A percentile compares a stretch with the other conserved stretches of the same genome.
phyloP scores from a whole-genome alignment of 805 yeast genomes.

The Suhomyces faveliae region DNA sequence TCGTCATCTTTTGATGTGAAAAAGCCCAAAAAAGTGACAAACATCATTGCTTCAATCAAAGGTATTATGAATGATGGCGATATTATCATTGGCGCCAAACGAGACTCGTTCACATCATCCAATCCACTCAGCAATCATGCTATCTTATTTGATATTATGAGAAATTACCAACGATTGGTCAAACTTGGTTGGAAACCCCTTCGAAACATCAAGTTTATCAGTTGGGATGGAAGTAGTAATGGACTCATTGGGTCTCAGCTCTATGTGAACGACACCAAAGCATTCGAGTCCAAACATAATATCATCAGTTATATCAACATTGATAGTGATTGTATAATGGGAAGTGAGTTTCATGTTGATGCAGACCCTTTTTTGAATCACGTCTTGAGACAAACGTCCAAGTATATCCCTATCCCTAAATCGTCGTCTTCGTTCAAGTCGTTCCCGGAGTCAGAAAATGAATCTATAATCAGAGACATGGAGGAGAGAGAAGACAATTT shows the following conservation, averaged over 20 bases:
- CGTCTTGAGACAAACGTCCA: slow-evolving; percentile 26
- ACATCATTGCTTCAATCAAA: slow-evolving; percentile 31
- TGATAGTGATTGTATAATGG: slow-evolving; percentile 39
- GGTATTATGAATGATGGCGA: slow-evolving; percentile 42
- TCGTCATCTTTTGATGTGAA: slow-evolving; percentile 13
- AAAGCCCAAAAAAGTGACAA: slow-evolving; percentile 20
- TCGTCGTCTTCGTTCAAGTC: slow-evolving; percentile 18
- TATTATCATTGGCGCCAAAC: slow-evolving; percentile 38
- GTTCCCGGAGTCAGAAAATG: slow-evolving; percentile 13
- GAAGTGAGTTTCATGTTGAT: slow-evolving; percentile 34
- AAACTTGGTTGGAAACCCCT: slow-evolving; percentile 43
- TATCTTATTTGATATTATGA: slow-evolving; percentile 37
- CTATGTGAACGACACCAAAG: slow-evolving; percentile 18
- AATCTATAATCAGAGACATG: not conserved
- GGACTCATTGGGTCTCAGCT: slow-evolving; percentile 33
- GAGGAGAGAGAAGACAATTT: not conserved
- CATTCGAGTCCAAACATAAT: slow-evolving; percentile 22
- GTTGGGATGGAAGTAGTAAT: slow-evolving; percentile 40
- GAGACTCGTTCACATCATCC: slow-evolving; percentile 37
- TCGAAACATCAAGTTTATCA: slow-evolving; percentile 37
- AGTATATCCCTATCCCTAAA: slow-evolving; percentile 32
- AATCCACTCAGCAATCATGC: slow-evolving; percentile 42
- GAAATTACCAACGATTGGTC: slow-evolving; percentile 30
- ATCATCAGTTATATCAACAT: slow-evolving; percentile 37
- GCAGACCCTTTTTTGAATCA: slow-evolving; percentile 37